Evolutionary conservation across 2,329 filamentous ascomycete genomes (phyloP).

Genomic region (Didymella lethalis): DNA sequence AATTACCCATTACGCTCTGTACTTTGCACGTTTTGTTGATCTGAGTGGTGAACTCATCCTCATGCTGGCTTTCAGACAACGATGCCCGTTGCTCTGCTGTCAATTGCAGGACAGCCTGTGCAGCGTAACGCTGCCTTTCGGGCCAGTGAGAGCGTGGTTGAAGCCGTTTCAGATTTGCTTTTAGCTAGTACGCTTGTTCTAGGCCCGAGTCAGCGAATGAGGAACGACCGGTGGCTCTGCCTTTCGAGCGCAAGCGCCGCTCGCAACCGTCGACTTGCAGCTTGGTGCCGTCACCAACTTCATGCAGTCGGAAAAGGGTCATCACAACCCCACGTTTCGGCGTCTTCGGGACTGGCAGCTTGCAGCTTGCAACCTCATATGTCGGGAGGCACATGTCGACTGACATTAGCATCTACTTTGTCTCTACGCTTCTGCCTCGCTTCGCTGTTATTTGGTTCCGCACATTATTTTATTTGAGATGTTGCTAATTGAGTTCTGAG

Average conservation of each 20-base stretch:
- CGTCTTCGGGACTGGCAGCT: slow-evolving; percentile 15
- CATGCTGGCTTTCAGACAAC: slow-evolving; percentile 22
- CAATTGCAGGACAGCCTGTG: slow-evolving; percentile 19
- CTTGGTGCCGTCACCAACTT: slow-evolving; percentile 38
- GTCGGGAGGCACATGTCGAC: not conserved
- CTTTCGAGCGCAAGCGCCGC: slow-evolving; percentile 43
- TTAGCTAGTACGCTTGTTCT: slow-evolving; percentile 38
- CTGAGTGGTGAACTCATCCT: slow-evolving; percentile 2
- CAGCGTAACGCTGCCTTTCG: slow-evolving; percentile 44
- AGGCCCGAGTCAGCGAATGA: slow-evolving; percentile 42
- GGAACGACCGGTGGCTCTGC: slow-evolving; percentile 28
- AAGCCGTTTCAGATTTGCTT: slow-evolving; percentile 49
- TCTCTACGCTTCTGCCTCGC: slow-evolving; percentile 13
- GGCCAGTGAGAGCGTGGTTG: slow-evolving; percentile 38
- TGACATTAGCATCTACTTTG: not conserved
- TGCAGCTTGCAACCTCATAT: slow-evolving; percentile 9
- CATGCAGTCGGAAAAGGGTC: slow-evolving; percentile 40
- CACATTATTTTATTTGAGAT: slow-evolving; percentile 11
- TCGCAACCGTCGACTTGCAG: slow-evolving; percentile 29
- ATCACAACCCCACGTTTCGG: slow-evolving; percentile 32
- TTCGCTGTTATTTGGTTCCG: not conserved
- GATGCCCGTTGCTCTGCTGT: slow-evolving; percentile 17
- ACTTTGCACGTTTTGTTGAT: not conserved
- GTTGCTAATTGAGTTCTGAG: slow-evolving; percentile 1
- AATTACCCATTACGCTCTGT: slow-evolving; percentile 9